Evolutionary conservation across 139 green algal species (phyloP).

Genomic region (Cymbomonas tetramitiformis): DNA sequence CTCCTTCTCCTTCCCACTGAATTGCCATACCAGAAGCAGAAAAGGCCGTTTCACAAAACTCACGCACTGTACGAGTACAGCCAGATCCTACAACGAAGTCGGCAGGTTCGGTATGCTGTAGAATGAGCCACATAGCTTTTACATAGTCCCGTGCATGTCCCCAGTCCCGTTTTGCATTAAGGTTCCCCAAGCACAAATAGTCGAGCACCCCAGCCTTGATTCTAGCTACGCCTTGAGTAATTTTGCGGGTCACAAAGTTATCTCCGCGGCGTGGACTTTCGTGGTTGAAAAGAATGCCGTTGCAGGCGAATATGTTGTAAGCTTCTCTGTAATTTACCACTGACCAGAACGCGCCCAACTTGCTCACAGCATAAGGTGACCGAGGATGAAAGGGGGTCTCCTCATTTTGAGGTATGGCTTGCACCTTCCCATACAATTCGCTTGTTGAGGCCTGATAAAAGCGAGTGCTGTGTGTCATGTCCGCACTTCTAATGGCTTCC

Average conservation of each 20-base stretch:
- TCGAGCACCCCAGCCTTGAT: constrained; percentile 17
- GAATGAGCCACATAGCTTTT: constrained; percentile 57
- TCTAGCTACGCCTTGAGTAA: constrained; percentile 34
- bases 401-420: constrained; percentile 48
- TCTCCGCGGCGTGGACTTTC: constrained; percentile 54
- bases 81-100: constrained; percentile 61
- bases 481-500: constrained; percentile 40
- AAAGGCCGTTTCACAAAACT: constrained; percentile 39
- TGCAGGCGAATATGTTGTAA: constrained; percentile 57
- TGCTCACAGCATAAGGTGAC: constrained; percentile 58
- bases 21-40: constrained; percentile 24
- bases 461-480: constrained; percentile 26
- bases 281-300: constrained; percentile 75
- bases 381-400: constrained; percentile 57
- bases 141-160: constrained; percentile 64
- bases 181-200: constrained; percentile 52
- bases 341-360: constrained; percentile 54
- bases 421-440: constrained; percentile 59
- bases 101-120: constrained; percentile 49
- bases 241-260: constrained; percentile 68
- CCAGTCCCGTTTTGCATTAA: constrained; percentile 65
- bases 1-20: constrained; percentile 34
- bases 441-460: constrained; percentile 67
- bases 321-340: constrained; percentile 60
- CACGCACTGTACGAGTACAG: constrained; percentile 31